These are phyloP conservation scores for Chalciporus sp. DNA, from an alignment of 1,284 basidiomycete genomes.

Conservation along the genomic window DNA sequence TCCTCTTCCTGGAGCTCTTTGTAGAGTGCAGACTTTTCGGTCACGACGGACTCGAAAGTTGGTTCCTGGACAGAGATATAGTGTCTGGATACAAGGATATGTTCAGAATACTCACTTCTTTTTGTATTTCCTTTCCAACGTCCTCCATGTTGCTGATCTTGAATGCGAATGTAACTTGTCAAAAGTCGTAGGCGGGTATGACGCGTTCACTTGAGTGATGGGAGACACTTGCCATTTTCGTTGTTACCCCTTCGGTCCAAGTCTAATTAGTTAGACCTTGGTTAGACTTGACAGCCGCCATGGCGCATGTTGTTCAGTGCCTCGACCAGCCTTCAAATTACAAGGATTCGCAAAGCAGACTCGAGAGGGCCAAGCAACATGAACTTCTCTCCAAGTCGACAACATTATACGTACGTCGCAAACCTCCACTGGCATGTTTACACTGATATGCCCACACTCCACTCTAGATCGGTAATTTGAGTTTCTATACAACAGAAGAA, in stretches of 20 bases:
- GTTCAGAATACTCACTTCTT: conserved; percentile 59
- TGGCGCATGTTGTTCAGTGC: conserved; percentile 85
- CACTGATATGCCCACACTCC: conserved; percentile 5
- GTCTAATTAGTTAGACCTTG: neutral
- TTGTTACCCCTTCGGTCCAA: neutral
- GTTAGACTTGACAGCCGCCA: conserved; percentile 38
- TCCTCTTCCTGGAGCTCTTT: conserved; percentile 91
- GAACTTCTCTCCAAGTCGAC: conserved; percentile 73
- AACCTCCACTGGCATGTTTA: neutral
- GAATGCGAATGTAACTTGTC: conserved; percentile 7
- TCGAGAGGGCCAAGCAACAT: conserved; percentile 71
- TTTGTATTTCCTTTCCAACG: conserved; percentile 82
- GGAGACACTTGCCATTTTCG: conserved; percentile 30
- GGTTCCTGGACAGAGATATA: conserved; percentile 65
- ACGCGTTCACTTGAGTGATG: conserved; percentile 35
- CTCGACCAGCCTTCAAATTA: conserved; percentile 95
- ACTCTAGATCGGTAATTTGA: conserved; percentile 88
- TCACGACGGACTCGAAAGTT: conserved; percentile 84
- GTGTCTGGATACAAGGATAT: neutral
- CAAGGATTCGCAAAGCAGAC: conserved; percentile 84
- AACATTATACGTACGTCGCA: conserved; percentile 70
- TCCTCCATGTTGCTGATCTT: conserved; percentile 61
- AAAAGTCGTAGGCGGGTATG: conserved; percentile 28
- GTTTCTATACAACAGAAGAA: conserved; percentile 98
- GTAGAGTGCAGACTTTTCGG: conserved; percentile 85